phyloP scores from a whole-genome alignment of 495 filamentous ascomycete species.

The Tuber melanosporum region DNA sequence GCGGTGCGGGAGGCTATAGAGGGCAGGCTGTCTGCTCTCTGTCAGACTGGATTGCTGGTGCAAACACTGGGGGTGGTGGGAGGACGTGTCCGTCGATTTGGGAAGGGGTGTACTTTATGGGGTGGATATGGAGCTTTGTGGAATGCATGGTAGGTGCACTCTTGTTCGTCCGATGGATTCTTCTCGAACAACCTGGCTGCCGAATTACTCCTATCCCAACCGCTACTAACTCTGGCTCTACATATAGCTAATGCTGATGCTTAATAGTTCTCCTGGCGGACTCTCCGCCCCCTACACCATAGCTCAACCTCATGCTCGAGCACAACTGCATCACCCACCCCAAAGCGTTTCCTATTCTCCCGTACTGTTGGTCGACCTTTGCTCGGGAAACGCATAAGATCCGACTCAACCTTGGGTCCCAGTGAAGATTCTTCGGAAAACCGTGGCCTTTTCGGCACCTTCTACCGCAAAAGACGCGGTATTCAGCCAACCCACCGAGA shows the following conservation, averaged over 20 bases:
- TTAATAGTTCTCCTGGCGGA: constrained; percentile 30
- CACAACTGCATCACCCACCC: background rate
- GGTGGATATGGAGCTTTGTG: constrained; percentile 39
- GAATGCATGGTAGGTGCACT: constrained; percentile 37
- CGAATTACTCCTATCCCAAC: background rate
- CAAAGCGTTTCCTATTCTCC: constrained; percentile 10
- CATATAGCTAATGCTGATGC: background rate
- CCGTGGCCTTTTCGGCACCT: constrained; percentile 15
- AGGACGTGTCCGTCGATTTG: constrained; percentile 26
- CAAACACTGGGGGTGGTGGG: constrained; percentile 1
- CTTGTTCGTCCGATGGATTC: background rate
- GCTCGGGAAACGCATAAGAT: constrained; percentile 34
- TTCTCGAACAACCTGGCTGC: background rate
- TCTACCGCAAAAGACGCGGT: constrained; percentile 35
- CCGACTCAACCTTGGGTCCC: constrained; percentile 19
- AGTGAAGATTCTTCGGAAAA: constrained; percentile 21
- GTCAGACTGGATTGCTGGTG: constrained; percentile 11
- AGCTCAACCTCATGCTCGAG: background rate
- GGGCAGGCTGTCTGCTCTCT: constrained; percentile 17
- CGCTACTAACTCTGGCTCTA: background rate
- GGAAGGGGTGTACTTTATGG: constrained; percentile 40
- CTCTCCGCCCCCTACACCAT: constrained; percentile 25
- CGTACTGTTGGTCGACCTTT: constrained; percentile 17
- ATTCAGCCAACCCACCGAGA: constrained; percentile 2
- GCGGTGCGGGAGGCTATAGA: constrained; percentile 36